Evolutionary conservation across 805 yeast genomes (phyloP).

Genomic region (Starmera pachycereana): DNA sequence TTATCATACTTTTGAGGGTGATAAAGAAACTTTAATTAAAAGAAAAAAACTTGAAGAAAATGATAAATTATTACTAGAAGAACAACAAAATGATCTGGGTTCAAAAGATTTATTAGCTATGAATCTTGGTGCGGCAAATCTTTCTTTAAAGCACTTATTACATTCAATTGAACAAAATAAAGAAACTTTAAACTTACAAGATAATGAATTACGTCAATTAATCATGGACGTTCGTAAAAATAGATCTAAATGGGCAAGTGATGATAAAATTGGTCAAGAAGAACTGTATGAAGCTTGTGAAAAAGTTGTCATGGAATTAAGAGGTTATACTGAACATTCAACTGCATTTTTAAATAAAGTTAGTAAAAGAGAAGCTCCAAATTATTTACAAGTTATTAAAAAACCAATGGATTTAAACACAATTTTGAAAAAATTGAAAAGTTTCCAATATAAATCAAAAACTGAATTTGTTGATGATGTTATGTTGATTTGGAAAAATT

Average conservation of each 20-base stretch:
- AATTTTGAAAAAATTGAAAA: slow-evolving; percentile 80
- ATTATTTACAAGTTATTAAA: slow-evolving; percentile 81
- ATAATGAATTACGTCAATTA: slow-evolving; percentile 71
- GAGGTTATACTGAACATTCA: slow-evolving; percentile 93
- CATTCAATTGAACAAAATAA: slow-evolving; percentile 70
- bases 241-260: slow-evolving; percentile 96
- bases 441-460: slow-evolving; percentile 73
- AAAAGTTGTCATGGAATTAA: slow-evolving; percentile 79
- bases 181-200: slow-evolving; percentile 65
- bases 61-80: slow-evolving; percentile 47
- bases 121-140: slow-evolving; percentile 61
- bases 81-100: slow-evolving; percentile 9
- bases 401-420: slow-evolving; percentile 96
- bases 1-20: slow-evolving; percentile 70
- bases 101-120: slow-evolving; percentile 25
- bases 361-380: slow-evolving; percentile 97
- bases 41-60: slow-evolving; percentile 71
- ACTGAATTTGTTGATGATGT: slow-evolving; percentile 90
- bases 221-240: slow-evolving; percentile 91
- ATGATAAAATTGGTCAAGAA: slow-evolving; percentile 92
- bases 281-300: slow-evolving; percentile 97
- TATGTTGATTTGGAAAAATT: slow-evolving; percentile 92
- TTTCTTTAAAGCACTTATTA: slow-evolving; percentile 71
- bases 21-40: slow-evolving; percentile 61
- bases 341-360: slow-evolving; percentile 93